phyloP scores from a whole-genome alignment of 1,284 basidiomycete genomes.

The Malassezia psittaci region DNA sequence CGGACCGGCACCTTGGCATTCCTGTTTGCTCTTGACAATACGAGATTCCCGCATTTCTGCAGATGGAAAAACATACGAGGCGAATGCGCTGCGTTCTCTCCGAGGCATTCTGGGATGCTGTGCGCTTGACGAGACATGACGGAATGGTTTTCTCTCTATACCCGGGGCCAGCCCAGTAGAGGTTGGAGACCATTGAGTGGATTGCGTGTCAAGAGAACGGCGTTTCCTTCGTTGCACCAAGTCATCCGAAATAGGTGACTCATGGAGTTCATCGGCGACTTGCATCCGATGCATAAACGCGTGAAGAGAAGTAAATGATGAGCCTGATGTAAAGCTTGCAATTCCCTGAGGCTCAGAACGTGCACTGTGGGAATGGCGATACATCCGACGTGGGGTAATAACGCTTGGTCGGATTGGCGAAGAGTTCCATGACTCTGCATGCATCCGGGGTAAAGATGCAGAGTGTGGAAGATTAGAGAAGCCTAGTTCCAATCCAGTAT shows the following conservation, averaged over 20 bases:
- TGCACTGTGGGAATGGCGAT: neutral
- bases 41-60: conserved; percentile 1
- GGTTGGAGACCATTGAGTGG: neutral
- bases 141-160: neutral
- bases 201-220: neutral
- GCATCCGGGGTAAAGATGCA: neutral
- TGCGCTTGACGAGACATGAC: no score
- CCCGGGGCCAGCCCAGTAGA: neutral
- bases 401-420: neutral
- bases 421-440: neutral
- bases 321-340: neutral
- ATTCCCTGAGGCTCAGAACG: neutral
- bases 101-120: neutral
- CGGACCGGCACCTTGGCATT: neutral
- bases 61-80: neutral
- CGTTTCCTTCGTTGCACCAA: neutral
- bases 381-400: neutral
- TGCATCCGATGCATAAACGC: conserved; percentile 1
- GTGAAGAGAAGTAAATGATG: neutral
- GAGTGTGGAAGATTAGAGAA: neutral
- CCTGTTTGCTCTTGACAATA: neutral
- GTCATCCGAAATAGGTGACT: neutral
- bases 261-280: neutral
- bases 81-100: neutral
- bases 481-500: neutral